A percentile compares a stretch with the other conserved stretches of the same genome.
These are phyloP conservation scores for Afroboletus lepidellus DNA, from an alignment of 1,284 basidiomycete species.

Conservation along the genomic window DNA sequence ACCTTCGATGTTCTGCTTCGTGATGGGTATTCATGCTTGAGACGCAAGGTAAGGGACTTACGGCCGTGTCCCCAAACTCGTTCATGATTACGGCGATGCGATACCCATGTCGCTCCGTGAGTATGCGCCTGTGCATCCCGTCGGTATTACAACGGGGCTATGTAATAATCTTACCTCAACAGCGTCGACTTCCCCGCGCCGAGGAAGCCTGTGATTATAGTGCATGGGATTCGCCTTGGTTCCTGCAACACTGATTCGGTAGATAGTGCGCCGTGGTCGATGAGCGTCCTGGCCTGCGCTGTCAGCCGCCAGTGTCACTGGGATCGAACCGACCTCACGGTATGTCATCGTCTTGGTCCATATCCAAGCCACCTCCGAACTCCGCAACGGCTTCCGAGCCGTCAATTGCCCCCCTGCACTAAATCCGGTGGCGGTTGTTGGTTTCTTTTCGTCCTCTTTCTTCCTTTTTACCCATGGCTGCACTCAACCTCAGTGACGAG, in stretches of 20 bases:
- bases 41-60: constrained; percentile 38
- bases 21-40: constrained; percentile 11
- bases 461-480: constrained; percentile 15
- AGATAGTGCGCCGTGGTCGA: constrained; percentile 36
- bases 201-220: constrained; percentile 89
- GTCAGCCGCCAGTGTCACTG: constrained; percentile 7
- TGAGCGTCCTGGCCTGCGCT: constrained; percentile 36
- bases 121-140: constrained; percentile 62
- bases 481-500: constrained; percentile 44
- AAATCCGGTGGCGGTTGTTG: constrained; percentile 1
- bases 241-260: constrained; percentile 6
- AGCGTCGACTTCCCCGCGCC: constrained; percentile 91
- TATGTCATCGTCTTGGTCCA: constrained; percentile 44
- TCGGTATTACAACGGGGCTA: not conserved
- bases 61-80: constrained; percentile 84
- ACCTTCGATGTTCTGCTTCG: constrained; percentile 66
- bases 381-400: constrained; percentile 27
- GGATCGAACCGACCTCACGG: constrained; percentile 36
- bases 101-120: constrained; percentile 90
- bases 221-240: constrained; percentile 67
- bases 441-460: not conserved
- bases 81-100: constrained; percentile 98
- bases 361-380: constrained; percentile 25
- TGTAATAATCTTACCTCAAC: constrained; percentile 52
- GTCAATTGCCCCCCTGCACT: constrained; percentile 10